Evolutionary conservation across 768 basidiomycete genomes (phyloP).

Genomic region (Podaxis pistillaris): DNA sequence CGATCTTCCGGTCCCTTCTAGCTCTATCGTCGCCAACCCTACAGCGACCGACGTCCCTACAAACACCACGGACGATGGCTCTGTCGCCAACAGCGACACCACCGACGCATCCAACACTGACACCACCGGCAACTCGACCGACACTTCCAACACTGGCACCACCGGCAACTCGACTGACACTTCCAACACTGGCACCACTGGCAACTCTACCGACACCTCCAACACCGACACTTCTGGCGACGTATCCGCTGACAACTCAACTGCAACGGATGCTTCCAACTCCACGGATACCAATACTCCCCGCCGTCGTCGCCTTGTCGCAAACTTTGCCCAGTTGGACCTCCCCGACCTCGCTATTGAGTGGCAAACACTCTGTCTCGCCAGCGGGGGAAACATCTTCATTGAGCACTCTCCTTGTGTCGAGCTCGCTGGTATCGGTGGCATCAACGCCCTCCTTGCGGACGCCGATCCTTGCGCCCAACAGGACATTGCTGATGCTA

Average conservation of each 20-base stretch:
- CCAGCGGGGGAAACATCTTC: constrained; percentile 40
- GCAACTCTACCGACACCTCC: constrained; percentile 13
- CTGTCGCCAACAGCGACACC: background rate
- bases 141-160: constrained; percentile 16
- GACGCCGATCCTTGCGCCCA: constrained; percentile 47
- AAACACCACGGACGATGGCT: constrained; percentile 15
- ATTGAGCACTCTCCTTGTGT: constrained; percentile 38
- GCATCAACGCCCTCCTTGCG: constrained; percentile 43
- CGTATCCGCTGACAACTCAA: constrained; percentile 4
- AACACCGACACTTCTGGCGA: constrained; percentile 17
- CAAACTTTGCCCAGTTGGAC: constrained; percentile 28
- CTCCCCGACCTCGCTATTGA: constrained; percentile 23
- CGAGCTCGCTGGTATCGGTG: constrained; percentile 36
- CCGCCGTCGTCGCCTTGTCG: constrained; percentile 17
- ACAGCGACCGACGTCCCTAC: constrained; percentile 15
- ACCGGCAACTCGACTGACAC: constrained; percentile 12
- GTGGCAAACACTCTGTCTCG: constrained; percentile 47
- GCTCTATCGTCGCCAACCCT: constrained; percentile 21
- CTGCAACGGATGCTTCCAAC: constrained; percentile 13
- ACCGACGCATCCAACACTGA: constrained; percentile 5
- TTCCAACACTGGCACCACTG: constrained; percentile 17
- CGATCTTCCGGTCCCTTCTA: constrained; percentile 19
- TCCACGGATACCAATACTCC: constrained; percentile 13
- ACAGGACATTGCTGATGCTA: constrained; percentile 46
- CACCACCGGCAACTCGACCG: constrained; percentile 11